Conservation (phyloP, 176 grass and related monocot species). For the Olyra latifolia region DNA sequence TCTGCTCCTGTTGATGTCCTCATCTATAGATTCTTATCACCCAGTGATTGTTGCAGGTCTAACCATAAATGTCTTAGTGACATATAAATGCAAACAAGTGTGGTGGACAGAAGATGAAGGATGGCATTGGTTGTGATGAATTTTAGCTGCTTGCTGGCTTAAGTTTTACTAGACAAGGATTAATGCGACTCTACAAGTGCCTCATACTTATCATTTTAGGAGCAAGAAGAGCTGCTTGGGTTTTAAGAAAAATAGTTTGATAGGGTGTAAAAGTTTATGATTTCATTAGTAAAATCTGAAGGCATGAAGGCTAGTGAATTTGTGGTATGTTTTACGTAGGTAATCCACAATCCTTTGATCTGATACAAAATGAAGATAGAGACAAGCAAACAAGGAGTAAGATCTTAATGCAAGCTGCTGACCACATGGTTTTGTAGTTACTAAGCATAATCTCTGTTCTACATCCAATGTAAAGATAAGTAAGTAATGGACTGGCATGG, state of each 20-base stretch:
- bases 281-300: background rate
- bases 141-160: background rate
- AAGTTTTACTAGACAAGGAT: background rate
- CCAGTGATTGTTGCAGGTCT: background rate
- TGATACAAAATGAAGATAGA: background rate
- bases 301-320: background rate
- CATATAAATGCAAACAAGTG: background rate
- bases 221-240: no score
- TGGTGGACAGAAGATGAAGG: background rate
- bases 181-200: background rate
- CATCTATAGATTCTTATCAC: background rate
- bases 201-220: no score
- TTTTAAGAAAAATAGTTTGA: background rate
- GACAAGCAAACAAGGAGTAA: background rate
- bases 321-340: background rate
- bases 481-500: background rate
- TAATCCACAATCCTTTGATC: background rate
- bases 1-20: background rate
- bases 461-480: background rate
- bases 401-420: background rate
- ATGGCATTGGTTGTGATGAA: background rate
- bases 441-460: background rate
- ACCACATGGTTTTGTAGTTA: background rate
- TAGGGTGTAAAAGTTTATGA: background rate
- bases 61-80: background rate